Conservation (phyloP, 768 basidiomycete genomes). For the Suillus spraguei region DNA sequence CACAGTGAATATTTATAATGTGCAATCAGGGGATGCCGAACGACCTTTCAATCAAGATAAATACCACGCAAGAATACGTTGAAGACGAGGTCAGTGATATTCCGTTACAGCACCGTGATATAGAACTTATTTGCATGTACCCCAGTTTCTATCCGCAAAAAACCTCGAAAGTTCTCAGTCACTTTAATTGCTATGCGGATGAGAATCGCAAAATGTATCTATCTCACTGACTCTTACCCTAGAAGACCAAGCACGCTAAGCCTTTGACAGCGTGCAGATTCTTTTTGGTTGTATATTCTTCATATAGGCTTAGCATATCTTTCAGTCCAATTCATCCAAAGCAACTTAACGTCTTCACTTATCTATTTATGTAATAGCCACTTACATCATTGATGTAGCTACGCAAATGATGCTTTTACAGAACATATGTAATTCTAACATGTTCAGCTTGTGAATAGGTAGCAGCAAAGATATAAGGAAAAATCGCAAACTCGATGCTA, state of each 20-base stretch:
- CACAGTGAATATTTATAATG: not conserved
- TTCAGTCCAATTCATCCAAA: not conserved
- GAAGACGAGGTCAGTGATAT: conserved; percentile 37
- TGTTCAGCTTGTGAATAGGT: not conserved
- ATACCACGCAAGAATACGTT: conserved; percentile 55
- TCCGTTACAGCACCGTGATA: not conserved
- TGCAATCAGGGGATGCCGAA: conserved; percentile 32
- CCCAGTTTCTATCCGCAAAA: not conserved
- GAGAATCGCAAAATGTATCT: conserved; percentile 2
- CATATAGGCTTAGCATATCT: not conserved
- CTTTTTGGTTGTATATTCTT: not conserved
- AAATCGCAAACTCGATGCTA: not conserved
- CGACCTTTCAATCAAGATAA: conserved; percentile 65
- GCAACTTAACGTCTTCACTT: not conserved
- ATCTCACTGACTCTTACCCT: not conserved
- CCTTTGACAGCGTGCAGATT: not conserved
- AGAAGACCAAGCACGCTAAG: not conserved
- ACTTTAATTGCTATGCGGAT: not conserved
- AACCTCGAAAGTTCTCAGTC: not conserved
- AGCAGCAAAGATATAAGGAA: not conserved
- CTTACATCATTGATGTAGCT: not conserved
- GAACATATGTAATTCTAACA: not conserved
- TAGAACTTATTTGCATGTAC: not conserved
- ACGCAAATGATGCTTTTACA: not conserved
- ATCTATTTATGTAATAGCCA: not conserved